Conservation (phyloP, 1,139 yeast genomes). For the Pichia sp. region DNA sequence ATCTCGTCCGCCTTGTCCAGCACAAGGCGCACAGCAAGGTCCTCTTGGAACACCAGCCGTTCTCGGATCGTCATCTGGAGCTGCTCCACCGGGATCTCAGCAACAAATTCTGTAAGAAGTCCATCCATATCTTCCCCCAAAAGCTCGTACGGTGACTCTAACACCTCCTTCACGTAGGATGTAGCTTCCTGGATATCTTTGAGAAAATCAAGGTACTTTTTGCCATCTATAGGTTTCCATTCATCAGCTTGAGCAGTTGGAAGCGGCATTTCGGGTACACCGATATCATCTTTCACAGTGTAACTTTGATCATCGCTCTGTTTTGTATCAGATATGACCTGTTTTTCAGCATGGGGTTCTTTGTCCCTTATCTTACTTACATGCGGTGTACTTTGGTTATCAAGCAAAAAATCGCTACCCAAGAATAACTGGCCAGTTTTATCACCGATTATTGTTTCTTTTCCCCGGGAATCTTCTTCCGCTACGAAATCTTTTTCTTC, state of each 20-base stretch:
- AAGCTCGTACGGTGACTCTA: constrained; percentile 23
- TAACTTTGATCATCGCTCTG: too few species aligned
- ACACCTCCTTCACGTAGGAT: constrained; percentile 21
- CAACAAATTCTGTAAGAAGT: constrained; percentile 51
- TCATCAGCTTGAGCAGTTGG: not conserved
- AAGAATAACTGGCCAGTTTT: not conserved
- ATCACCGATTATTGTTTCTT: not conserved
- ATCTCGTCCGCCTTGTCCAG: constrained; percentile 34
- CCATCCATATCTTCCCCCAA: constrained; percentile 53
- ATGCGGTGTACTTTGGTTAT: constrained; percentile 23
- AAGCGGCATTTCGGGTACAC: not conserved
- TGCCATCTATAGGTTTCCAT: constrained; percentile 17
- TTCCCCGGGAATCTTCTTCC: not conserved
- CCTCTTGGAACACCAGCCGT: constrained; percentile 57
- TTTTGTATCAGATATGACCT: too few species aligned
- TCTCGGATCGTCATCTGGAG: constrained; percentile 60
- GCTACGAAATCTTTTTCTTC: not conserved
- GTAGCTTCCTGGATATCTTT: constrained; percentile 23
- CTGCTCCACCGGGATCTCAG: constrained; percentile 64
- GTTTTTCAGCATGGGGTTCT: too few species aligned
- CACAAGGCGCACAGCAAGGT: constrained; percentile 35
- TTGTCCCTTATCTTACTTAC: not conserved
- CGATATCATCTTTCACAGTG: too few species aligned
- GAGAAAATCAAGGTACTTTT: constrained; percentile 9
- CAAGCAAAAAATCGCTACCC: constrained; percentile 9